Evolutionary conservation across 2,329 filamentous ascomycete species (phyloP).

Genomic region (Penicillium sp.): DNA sequence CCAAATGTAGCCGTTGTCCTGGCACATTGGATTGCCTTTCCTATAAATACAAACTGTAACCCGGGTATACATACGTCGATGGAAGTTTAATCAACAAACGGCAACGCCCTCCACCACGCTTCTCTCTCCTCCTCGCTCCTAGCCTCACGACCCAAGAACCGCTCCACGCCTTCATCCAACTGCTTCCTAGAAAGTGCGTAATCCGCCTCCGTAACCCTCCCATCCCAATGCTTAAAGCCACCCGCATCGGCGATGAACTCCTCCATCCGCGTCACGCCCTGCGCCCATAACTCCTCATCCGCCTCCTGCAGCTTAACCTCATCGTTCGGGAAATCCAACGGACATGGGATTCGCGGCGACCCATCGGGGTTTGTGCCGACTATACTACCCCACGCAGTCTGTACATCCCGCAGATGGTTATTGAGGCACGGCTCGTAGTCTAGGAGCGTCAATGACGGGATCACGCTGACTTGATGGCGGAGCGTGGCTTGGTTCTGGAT

Average conservation of each 20-base stretch:
- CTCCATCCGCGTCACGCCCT: conserved; percentile 31
- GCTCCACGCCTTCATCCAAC: conserved; percentile 28
- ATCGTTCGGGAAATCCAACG: conserved; percentile 26
- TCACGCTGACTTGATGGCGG: conserved; percentile 28
- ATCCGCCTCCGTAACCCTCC: conserved; percentile 26
- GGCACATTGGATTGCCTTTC: too few species aligned
- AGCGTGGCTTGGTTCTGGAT: conserved; percentile 27
- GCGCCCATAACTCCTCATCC: conserved; percentile 31
- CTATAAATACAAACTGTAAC: too few species aligned
- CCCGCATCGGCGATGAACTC: conserved; percentile 29
- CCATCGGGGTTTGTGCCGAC: conserved; percentile 7
- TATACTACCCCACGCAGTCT: conserved; percentile 29
- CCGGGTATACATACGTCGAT: too few species aligned
- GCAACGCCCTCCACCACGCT: conserved; percentile 27
- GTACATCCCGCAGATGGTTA: conserved; percentile 26
- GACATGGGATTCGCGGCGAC: conserved; percentile 13
- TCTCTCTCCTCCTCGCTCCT: conserved; percentile 27
- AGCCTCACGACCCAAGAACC: conserved; percentile 31
- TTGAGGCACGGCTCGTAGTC: conserved; percentile 30
- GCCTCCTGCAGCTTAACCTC: conserved; percentile 26
- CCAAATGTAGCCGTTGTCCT: too few species aligned
- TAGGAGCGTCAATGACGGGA: conserved; percentile 27
- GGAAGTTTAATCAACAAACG: conserved; percentile 23
- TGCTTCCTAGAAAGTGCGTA: conserved; percentile 27
- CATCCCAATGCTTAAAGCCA: conserved; percentile 34